A percentile compares a stretch with the other conserved stretches of the same genome.
These are phyloP conservation scores for Canna indica DNA, from an alignment of 176 grass and related monocot genomes.

Conservation along the genomic window DNA sequence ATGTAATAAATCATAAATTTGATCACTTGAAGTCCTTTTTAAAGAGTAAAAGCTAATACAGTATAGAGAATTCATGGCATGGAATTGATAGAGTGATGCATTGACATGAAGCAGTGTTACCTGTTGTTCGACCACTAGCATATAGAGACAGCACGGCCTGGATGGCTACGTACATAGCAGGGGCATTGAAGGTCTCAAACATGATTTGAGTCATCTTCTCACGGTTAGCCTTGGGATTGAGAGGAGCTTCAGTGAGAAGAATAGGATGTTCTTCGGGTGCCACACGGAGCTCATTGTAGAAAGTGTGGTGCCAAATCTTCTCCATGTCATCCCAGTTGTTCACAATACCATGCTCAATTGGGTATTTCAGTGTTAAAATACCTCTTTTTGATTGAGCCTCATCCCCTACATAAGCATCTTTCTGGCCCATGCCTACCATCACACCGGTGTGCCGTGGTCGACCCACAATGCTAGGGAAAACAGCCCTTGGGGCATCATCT, in stretches of 20 bases:
- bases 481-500: neutral
- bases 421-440: conserved; percentile 6
- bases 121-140: conserved; percentile 5
- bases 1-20: no score
- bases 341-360: conserved; percentile 5
- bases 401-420: conserved; percentile 1
- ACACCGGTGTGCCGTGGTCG: neutral
- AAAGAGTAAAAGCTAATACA: no score
- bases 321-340: conserved; percentile 8
- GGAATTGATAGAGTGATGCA: neutral
- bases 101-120: neutral
- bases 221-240: neutral
- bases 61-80: no score
- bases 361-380: neutral
- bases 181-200: conserved; percentile 2
- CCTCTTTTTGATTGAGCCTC: conserved; percentile 4
- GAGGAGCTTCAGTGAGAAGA: conserved; percentile 4
- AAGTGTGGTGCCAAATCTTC: conserved; percentile 6
- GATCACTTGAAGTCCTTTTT: no score
- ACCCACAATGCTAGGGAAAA: conserved; percentile 2
- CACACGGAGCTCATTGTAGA: conserved; percentile 8
- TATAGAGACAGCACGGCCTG: neutral
- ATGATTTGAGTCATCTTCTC: conserved; percentile 6
- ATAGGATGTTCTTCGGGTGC: conserved; percentile 5
- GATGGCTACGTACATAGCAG: neutral